phyloP scores from a whole-genome alignment of 306 rosid species.

The Cyamopsis tetragonoloba region DNA sequence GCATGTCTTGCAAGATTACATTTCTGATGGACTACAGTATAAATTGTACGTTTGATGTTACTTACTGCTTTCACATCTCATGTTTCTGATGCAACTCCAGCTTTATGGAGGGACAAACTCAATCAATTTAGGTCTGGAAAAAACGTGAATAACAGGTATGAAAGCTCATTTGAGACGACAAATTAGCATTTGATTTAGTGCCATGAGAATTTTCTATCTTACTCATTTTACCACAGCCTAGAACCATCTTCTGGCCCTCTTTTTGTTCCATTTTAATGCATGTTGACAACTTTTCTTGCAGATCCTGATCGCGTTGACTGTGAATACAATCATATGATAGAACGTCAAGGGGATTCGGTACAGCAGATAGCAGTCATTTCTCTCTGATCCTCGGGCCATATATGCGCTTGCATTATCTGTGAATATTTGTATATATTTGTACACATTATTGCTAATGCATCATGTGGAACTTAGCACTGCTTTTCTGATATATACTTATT shows the following conservation, averaged over 20 bases:
- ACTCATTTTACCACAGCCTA: not conserved
- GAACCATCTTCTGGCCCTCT: not conserved
- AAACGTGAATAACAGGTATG: conserved; percentile 39
- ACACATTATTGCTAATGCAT: conserved; percentile 22
- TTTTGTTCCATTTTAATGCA: not conserved
- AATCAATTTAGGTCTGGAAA: conserved; percentile 42
- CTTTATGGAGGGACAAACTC: conserved; percentile 51
- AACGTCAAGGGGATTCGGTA: conserved; percentile 19
- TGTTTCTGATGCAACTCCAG: conserved; percentile 30
- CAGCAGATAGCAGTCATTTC: conserved; percentile 14
- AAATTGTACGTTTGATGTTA: conserved; percentile 1
- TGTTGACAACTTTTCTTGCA: conserved; percentile 31
- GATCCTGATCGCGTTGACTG: conserved; percentile 27
- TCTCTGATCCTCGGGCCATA: not conserved
- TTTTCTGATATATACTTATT: conserved; percentile 2
- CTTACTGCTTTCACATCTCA: not conserved
- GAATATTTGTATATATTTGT: conserved; percentile 36
- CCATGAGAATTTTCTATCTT: not conserved
- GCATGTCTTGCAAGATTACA: not conserved
- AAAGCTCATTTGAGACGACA: not conserved
- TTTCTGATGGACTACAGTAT: not conserved
- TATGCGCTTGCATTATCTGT: conserved; percentile 23
- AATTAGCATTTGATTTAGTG: not conserved
- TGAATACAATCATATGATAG: conserved; percentile 20
- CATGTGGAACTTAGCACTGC: conserved; percentile 20